Evolutionary conservation across 331 rosid species (phyloP).

Genomic region (Telfairia occidentalis): DNA sequence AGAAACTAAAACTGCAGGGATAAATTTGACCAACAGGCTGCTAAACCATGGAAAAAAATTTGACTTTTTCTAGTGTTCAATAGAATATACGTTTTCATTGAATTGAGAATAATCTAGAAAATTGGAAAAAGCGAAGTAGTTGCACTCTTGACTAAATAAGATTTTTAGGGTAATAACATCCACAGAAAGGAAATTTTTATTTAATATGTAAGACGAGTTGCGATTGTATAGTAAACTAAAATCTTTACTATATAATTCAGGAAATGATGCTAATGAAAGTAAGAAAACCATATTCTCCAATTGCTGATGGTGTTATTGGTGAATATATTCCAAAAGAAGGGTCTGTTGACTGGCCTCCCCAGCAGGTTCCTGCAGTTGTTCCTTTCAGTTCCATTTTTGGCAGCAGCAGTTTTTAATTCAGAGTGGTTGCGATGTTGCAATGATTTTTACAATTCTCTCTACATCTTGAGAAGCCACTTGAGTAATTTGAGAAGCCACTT

Average conservation of each 20-base stretch:
- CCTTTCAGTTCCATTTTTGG: constrained; percentile 70
- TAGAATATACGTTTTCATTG: background rate
- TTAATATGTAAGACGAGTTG: background rate
- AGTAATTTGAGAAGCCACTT: background rate
- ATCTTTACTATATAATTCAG: constrained; percentile 29
- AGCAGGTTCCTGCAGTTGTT: constrained; percentile 39
- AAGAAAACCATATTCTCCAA: constrained; percentile 73
- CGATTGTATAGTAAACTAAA: background rate
- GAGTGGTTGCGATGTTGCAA: background rate
- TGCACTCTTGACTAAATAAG: background rate
- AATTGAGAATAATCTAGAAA: background rate
- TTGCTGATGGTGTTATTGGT: constrained; percentile 29
- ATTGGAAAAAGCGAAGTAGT: background rate
- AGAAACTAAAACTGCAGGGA: background rate
- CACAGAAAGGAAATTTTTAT: background rate
- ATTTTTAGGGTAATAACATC: background rate
- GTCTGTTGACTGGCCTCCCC: constrained; percentile 31
- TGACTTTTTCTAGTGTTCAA: background rate
- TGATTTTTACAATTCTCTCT: background rate
- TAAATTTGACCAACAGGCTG: background rate
- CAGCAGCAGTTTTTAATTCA: constrained; percentile 26
- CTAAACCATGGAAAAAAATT: background rate
- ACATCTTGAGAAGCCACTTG: background rate
- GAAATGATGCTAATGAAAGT: constrained; percentile 32
- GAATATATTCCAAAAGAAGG: constrained; percentile 50